Evolutionary conservation across 805 yeast species (phyloP).

Genomic region (Yamadazyma nakazawae): DNA sequence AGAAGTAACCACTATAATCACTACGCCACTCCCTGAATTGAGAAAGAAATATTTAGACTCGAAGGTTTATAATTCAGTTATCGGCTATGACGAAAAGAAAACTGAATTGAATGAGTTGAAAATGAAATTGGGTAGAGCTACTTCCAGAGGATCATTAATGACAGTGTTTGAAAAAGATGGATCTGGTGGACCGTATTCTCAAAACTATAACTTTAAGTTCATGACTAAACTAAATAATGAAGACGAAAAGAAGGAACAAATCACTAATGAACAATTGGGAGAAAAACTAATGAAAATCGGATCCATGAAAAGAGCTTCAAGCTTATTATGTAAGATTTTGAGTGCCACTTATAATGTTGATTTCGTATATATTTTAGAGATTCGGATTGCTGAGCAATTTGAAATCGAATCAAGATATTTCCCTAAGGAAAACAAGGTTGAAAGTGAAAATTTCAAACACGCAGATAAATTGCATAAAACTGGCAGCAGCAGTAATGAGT

Average conservation of each 20-base stretch:
- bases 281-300: constrained; percentile 31
- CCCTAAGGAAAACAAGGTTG: constrained; percentile 44
- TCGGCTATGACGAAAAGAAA: constrained; percentile 11
- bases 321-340: constrained; percentile 35
- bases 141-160: constrained; percentile 38
- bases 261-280: constrained; percentile 29
- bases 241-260: constrained; percentile 11
- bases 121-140: constrained; percentile 53
- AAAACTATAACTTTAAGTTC: constrained; percentile 44
- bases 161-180: constrained; percentile 62
- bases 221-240: constrained; percentile 10
- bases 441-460: constrained; percentile 41
- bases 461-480: constrained; percentile 32
- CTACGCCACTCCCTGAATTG: constrained; percentile 15
- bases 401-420: constrained; percentile 40
- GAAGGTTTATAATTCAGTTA: background rate
- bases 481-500: constrained; percentile 26
- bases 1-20: constrained; percentile 42
- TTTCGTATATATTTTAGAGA: constrained; percentile 50
- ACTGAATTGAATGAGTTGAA: constrained; percentile 30
- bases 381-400: constrained; percentile 47
- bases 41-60: constrained; percentile 3
- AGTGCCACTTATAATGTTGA: constrained; percentile 32
- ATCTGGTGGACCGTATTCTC: constrained; percentile 59
- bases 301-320: constrained; percentile 46